Percentiles rank a stretch among this genome's conserved stretches.
phyloP scores from a whole-genome alignment of 345 rosid genomes.

The Euphorbia pulcherrima region DNA sequence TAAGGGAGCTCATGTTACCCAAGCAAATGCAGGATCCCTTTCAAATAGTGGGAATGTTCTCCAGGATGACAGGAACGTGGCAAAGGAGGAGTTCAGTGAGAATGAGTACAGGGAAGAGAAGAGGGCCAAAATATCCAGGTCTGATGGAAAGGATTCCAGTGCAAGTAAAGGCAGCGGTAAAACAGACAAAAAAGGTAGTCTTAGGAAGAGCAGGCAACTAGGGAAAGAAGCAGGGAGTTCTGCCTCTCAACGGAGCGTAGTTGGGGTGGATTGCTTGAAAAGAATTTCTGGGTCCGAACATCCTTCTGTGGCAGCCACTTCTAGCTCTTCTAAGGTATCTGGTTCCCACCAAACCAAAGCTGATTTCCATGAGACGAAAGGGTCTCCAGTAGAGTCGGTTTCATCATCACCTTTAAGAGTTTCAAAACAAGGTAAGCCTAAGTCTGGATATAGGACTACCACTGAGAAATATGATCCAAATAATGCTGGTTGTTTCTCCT shows the following conservation, averaged over 20 bases:
- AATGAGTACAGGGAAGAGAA: constrained; percentile 51
- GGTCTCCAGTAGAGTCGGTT: constrained; percentile 83
- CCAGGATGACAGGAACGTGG: constrained; percentile 30
- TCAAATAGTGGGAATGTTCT: constrained; percentile 28
- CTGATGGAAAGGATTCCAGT: constrained; percentile 58
- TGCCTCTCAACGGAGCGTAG: constrained; percentile 38
- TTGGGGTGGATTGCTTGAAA: constrained; percentile 45
- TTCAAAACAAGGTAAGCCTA: constrained; percentile 41
- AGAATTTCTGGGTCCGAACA: constrained; percentile 48
- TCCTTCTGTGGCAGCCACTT: constrained; percentile 63
- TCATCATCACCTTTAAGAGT: constrained; percentile 76
- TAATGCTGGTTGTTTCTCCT: constrained; percentile 37
- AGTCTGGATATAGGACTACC: constrained; percentile 34
- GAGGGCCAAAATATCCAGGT: constrained; percentile 50
- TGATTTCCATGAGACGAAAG: constrained; percentile 59
- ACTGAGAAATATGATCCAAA: constrained; percentile 36
- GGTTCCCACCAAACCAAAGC: constrained; percentile 66
- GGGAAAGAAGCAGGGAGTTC: constrained; percentile 35
- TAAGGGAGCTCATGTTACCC: constrained; percentile 41
- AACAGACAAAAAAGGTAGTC: constrained; percentile 50
- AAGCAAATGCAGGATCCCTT: constrained; percentile 24
- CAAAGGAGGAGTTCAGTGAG: constrained; percentile 48
- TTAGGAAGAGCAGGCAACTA: constrained; percentile 33
- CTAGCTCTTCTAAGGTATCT: constrained; percentile 92
- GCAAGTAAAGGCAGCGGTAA: constrained; percentile 48